A percentile compares a stretch with the other conserved stretches of the same genome.
These are phyloP conservation scores for Zoysia matrella DNA, from an alignment of 202 grass and related monocot species.

Conservation along the genomic window DNA sequence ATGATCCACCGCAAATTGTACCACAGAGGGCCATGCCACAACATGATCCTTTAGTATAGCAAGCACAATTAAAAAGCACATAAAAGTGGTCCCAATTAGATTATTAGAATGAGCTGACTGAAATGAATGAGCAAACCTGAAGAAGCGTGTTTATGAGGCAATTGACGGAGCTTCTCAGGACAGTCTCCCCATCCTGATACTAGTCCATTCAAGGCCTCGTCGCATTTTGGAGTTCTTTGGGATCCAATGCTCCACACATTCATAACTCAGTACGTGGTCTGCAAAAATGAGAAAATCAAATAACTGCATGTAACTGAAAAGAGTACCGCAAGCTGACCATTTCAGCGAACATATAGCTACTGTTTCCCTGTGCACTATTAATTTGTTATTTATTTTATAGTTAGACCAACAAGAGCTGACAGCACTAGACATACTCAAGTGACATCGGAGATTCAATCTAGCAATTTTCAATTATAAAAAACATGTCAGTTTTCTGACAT, in stretches of 20 bases:
- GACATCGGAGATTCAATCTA: rapidly evolving
- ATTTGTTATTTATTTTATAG: not conserved
- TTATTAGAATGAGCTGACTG: not conserved
- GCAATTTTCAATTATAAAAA: not conserved
- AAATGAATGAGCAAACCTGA: constrained; percentile 53
- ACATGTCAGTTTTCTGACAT: not conserved
- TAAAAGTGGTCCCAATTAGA: constrained; percentile 3
- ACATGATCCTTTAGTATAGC: not conserved
- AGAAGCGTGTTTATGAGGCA: constrained; percentile 54
- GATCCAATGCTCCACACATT: constrained; percentile 98
- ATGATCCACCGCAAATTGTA: not conserved
- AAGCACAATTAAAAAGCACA: not conserved
- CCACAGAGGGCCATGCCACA: constrained; percentile 8
- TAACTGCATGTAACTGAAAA: not conserved
- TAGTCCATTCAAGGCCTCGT: constrained; percentile 88
- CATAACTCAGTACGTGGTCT: constrained; percentile 34
- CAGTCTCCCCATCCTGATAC: constrained; percentile 91
- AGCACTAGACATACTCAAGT: constrained; percentile 24
- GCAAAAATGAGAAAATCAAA: constrained; percentile 41
- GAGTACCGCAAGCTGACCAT: not conserved
- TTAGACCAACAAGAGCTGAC: constrained; percentile 8
- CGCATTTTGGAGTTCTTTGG: constrained; percentile 98
- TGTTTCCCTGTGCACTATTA: not conserved
- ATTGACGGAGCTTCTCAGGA: constrained; percentile 99
- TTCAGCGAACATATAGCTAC: not conserved